Conservation (phyloP, 352 stramenopile species). For the Phytopythium ostracodes region DNA sequence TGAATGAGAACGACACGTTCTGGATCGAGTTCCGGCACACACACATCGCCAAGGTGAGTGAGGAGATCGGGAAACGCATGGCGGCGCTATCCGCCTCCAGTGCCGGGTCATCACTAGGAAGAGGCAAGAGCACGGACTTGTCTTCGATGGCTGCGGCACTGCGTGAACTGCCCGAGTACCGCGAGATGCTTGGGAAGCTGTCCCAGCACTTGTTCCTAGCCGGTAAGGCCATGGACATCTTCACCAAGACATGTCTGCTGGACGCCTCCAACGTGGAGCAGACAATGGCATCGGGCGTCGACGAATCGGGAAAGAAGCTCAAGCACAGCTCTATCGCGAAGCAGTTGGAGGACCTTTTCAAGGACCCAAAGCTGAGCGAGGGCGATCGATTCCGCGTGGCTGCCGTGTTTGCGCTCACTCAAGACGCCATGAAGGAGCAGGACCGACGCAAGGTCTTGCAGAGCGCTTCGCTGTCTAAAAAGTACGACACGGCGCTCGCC, state of each 20-base stretch:
- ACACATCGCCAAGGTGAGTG: conserved; percentile 92
- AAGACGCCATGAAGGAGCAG: conserved; percentile 83
- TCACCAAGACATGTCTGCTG: conserved; percentile 85
- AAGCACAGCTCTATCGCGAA: conserved; percentile 84
- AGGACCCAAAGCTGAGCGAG: conserved; percentile 67
- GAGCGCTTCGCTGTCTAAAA: conserved; percentile 74
- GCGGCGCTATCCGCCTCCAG: conserved; percentile 70
- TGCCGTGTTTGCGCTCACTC: conserved; percentile 92
- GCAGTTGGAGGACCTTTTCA: conserved; percentile 86
- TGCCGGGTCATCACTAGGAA: conserved; percentile 71
- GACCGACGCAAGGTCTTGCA: conserved; percentile 87
- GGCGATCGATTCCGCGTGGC: conserved; percentile 89
- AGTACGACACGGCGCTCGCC: conserved; percentile 52
- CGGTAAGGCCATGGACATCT: conserved; percentile 92
- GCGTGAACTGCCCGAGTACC: conserved; percentile 93
- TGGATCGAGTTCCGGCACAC: conserved; percentile 96
- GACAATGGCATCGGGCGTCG: conserved; percentile 92
- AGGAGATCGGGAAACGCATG: conserved; percentile 79
- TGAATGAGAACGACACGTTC: conserved; percentile 97
- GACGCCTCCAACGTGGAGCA: conserved; percentile 94
- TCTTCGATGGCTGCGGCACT: conserved; percentile 91
- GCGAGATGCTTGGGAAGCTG: conserved; percentile 93
- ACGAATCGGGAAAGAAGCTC: conserved; percentile 90
- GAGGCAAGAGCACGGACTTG: conserved; percentile 84
- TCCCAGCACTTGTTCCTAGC: conserved; percentile 94